Evolutionary conservation across 805 yeast genomes (phyloP).

Genomic region (Ogataea thermomethanolica): DNA sequence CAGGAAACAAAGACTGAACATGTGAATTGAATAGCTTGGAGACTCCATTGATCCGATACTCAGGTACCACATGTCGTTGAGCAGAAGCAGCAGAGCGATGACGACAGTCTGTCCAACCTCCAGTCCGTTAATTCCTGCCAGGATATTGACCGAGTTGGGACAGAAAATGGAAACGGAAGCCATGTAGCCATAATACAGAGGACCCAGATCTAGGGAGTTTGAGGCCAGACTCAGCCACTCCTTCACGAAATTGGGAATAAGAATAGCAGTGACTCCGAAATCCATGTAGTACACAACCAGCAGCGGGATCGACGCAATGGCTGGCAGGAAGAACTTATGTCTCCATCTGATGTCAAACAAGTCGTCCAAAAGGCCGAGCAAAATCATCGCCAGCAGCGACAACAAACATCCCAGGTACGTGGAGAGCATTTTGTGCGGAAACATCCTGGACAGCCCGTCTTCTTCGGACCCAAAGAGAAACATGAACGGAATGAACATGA

Average conservation of each 20-base stretch:
- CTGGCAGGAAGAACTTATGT: constrained; percentile 93
- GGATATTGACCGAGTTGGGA: constrained; percentile 91
- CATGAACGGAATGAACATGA: constrained; percentile 81
- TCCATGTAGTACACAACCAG: constrained; percentile 89
- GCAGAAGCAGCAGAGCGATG: constrained; percentile 61
- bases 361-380: constrained; percentile 91
- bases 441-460: constrained; percentile 29
- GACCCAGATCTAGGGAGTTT: constrained; percentile 67
- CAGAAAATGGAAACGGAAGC: constrained; percentile 87
- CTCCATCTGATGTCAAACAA: constrained; percentile 96
- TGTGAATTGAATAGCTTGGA: constrained; percentile 76
- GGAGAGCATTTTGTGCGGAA: constrained; percentile 80
- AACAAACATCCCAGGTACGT: constrained; percentile 83
- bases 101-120: constrained; percentile 95
- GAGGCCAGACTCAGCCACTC: constrained; percentile 36
- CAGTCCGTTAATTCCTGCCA: constrained; percentile 95
- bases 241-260: constrained; percentile 69
- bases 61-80: constrained; percentile 75
- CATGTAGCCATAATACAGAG: constrained; percentile 84
- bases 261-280: constrained; percentile 84
- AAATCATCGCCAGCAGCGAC: constrained; percentile 76
- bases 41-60: constrained; percentile 29
- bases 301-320: constrained; percentile 88
- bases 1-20: constrained; percentile 72
- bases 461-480: constrained; percentile 54